Evolutionary conservation across 306 rosid genomes (phyloP), one percentile per base, ranked within the genome.

Genomic region (Luffa acutangula): DNA sequence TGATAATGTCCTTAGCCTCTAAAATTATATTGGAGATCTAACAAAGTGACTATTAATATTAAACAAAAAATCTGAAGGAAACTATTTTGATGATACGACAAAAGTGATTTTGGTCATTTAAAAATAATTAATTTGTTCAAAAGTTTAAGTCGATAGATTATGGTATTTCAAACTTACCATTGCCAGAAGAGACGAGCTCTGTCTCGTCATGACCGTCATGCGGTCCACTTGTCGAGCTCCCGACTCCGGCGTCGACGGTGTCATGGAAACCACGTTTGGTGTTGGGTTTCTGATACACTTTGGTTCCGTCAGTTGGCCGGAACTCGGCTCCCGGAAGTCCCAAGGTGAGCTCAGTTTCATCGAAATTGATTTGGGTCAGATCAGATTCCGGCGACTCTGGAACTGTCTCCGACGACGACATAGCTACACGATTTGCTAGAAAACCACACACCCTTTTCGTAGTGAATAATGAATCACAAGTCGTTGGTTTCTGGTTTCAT

Each of bases 321-420:
- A 58, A 34, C 3, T 52, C 66, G 34, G 64, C 20, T 17, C 66
- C 80, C 7, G 80, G 80, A 36, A 54, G 69, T 2, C 80, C 53
- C 66, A 77, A 77, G 53, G 80, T 77, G 69, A 77, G 80, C 69
- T 77, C 80, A 14, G 80, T 77, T 42, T 77, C 80, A 3, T 77
- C 80, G 21, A 77, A 77, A 25, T 6, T 39, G 63, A 77, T 17
- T 34, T 71, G 57, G 39, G 76, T 46, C 12, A 71, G 3, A 45
- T 49, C 78, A 15, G 78, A 74, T 74, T 74, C 46, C 45, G 60
- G 78, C 17, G 60, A 74, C 15, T 73, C 14, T 1, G 60, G 60
- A 36, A 31, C 8, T 9, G 77, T 73, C 57, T 73, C 77, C 2
- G 62, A 51, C 46, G 62, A 49, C 33, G 62, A 18, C 78, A 74